Conservation (phyloP, 192 early-diverging fungal genomes). For the Jimgerdemannia lactiflua region DNA sequence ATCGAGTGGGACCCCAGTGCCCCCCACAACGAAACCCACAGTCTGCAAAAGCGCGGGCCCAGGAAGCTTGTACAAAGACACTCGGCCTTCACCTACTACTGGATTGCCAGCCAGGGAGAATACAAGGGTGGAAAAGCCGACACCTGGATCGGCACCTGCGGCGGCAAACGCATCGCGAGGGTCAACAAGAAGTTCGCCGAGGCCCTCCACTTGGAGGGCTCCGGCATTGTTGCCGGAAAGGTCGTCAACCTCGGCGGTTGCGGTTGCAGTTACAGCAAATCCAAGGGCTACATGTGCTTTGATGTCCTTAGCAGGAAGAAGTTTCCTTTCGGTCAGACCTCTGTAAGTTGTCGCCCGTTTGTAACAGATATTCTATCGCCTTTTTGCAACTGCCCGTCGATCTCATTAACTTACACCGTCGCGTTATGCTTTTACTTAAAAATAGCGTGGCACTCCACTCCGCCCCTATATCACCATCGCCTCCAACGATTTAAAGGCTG, state of each 20-base stretch:
- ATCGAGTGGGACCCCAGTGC: not conserved
- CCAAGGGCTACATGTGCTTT: conserved; percentile 31
- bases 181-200: conserved; percentile 25
- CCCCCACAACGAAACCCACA: not conserved
- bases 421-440: not conserved
- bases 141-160: conserved; percentile 26
- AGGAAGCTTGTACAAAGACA: conserved; percentile 25
- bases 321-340: conserved; percentile 30
- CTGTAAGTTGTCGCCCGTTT: not conserved
- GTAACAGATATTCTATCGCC: not conserved
- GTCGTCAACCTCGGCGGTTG: conserved; percentile 33
- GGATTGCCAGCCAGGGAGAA: conserved; percentile 28
- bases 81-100: conserved; percentile 32
- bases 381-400: not conserved
- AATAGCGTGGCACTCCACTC: conserved; percentile 25
- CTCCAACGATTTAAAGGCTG: conserved; percentile 30
- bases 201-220: conserved; percentile 32
- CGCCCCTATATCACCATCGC: conserved; percentile 33
- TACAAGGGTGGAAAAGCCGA: conserved; percentile 11
- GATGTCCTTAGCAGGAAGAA: conserved; percentile 20
- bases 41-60: not conserved
- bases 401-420: too few relatives aligned
- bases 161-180: conserved; percentile 20
- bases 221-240: conserved; percentile 22
- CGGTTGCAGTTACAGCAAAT: conserved; percentile 22